A percentile compares a stretch with the other conserved stretches of the same genome.
Conservation (phyloP, 495 filamentous ascomycete species). For the Bacidia rubella region DNA sequence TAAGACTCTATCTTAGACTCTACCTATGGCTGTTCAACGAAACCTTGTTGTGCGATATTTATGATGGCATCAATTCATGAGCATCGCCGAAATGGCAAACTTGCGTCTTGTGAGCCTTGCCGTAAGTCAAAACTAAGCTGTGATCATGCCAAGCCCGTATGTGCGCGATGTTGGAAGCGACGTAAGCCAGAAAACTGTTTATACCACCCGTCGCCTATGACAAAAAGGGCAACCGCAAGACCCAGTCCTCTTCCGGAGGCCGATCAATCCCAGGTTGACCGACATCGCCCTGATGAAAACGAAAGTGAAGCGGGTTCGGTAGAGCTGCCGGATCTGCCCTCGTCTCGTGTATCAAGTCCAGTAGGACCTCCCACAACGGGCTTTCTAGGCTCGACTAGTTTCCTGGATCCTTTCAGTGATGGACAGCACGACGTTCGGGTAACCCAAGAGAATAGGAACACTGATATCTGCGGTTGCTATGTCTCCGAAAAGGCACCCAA, state of each 20-base stretch:
- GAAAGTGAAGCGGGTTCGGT: too few species aligned
- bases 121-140: conserved; percentile 40
- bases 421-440: conserved; percentile 11
- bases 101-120: conserved; percentile 37
- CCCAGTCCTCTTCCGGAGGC: too few species aligned
- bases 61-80: conserved; percentile 32
- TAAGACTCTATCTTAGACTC: too few species aligned
- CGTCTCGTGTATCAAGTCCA: neutral
- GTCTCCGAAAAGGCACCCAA: neutral
- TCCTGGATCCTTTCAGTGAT: conserved; percentile 32
- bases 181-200: conserved; percentile 26
- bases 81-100: conserved; percentile 11
- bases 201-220: conserved; percentile 35
- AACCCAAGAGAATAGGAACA: conserved; percentile 4
- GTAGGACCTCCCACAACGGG: conserved; percentile 19
- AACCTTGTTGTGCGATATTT: too few species aligned
- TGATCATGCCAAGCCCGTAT: conserved; percentile 31
- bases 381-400: conserved; percentile 40
- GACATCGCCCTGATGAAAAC: too few species aligned
- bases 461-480: neutral
- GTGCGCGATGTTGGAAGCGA: conserved; percentile 26
- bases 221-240: conserved; percentile 8
- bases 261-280: too few species aligned
- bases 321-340: too few species aligned
- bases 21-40: too few species aligned